These are phyloP conservation scores for Fusarium pseudocircinatum DNA, from an alignment of 2,329 filamentous ascomycete genomes.

Conservation along the genomic window DNA sequence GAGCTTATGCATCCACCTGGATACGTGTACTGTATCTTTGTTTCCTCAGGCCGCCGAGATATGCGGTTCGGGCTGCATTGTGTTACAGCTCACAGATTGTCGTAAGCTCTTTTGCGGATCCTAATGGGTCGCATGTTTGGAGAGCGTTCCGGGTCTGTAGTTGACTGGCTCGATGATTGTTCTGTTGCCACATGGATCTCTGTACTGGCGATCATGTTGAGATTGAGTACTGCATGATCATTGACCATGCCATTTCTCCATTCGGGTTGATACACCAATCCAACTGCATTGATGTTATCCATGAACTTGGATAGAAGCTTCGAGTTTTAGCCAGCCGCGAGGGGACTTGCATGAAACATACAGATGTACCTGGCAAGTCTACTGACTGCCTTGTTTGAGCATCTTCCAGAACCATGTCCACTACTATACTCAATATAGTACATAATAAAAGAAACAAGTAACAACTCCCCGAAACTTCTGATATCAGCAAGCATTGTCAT, in stretches of 20 bases:
- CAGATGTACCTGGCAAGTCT: neutral
- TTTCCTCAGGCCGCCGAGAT: neutral
- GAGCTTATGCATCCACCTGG: neutral
- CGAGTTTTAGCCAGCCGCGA: neutral
- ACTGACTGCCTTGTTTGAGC: neutral
- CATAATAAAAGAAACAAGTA: neutral
- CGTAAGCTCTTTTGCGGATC: slow-evolving; percentile 13
- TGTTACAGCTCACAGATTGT: neutral
- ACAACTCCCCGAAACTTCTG: neutral
- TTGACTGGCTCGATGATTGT: neutral
- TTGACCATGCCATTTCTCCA: neutral
- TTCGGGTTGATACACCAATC: neutral
- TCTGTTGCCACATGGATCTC: neutral
- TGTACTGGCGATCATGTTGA: slow-evolving; percentile 3
- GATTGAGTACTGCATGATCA: neutral
- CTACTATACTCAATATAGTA: neutral
- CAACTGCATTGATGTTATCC: neutral
- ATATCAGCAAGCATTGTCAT: neutral
- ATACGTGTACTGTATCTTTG: neutral
- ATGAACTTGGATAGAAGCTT: neutral
- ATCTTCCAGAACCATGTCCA: neutral
- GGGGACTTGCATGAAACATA: neutral
- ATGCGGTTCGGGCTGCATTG: neutral
- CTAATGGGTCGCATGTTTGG: slow-evolving; percentile 1
- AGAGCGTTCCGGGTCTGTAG: neutral